Evolutionary conservation across 441 rosid species (phyloP).

Genomic region (Daphne laureola): DNA sequence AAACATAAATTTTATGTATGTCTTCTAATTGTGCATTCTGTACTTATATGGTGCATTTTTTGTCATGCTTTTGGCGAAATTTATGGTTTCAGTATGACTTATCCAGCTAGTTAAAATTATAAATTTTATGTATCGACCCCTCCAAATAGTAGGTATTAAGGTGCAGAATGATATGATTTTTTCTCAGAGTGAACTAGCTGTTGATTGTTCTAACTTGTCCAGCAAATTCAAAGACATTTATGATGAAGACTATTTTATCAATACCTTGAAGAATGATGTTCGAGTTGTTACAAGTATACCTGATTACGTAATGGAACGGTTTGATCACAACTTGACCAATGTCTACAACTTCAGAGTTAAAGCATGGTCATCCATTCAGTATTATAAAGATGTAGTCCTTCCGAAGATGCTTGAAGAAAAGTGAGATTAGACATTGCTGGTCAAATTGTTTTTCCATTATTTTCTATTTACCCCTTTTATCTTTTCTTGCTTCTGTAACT

Average conservation of each 20-base stretch:
- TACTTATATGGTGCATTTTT: too few relatives aligned
- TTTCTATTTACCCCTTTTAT: not conserved
- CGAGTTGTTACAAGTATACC: constrained; percentile 79
- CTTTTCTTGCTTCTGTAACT: constrained; percentile 3
- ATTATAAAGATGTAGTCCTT: constrained; percentile 75
- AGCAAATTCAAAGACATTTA: constrained; percentile 90
- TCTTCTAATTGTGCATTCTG: too few relatives aligned
- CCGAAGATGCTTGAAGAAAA: constrained; percentile 93
- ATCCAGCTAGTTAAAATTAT: too few relatives aligned
- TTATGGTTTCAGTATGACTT: too few relatives aligned
- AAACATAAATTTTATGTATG: too few relatives aligned
- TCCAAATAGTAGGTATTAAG: too few relatives aligned
- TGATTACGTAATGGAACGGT: constrained; percentile 91
- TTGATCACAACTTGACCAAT: constrained; percentile 81
- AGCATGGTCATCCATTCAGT: constrained; percentile 94
- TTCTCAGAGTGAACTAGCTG: too few relatives aligned
- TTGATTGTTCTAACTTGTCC: constrained; percentile 21
- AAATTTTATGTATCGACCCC: too few relatives aligned
- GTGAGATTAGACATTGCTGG: constrained; percentile 42
- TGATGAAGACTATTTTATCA: constrained; percentile 78
- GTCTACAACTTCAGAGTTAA: constrained; percentile 96
- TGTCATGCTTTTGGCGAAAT: too few relatives aligned
- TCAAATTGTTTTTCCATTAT: not conserved
- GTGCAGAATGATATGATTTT: too few relatives aligned
- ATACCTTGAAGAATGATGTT: constrained; percentile 72